Evolutionary conservation across 2,329 filamentous ascomycete species (phyloP).

Genomic region (Fusarium staphyleae): DNA sequence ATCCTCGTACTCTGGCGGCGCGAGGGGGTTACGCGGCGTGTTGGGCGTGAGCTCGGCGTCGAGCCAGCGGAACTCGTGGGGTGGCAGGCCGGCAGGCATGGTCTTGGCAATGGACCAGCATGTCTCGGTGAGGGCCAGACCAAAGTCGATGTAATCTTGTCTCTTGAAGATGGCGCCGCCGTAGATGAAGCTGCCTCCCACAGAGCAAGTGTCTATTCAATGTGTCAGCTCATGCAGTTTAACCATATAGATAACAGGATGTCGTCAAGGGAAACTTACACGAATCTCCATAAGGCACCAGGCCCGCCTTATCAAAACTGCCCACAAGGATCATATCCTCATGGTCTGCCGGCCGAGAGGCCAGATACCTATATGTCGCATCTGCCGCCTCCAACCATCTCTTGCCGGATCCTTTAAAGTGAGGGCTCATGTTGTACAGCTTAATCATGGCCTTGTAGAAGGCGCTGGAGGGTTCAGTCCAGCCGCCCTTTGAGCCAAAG

Average conservation of each 20-base stretch:
- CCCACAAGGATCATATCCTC: conserved; percentile 78
- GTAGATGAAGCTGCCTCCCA: conserved; percentile 85
- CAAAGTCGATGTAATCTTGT: conserved; percentile 75
- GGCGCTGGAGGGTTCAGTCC: conserved; percentile 78
- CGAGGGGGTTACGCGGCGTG: conserved; percentile 49
- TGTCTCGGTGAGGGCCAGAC: conserved; percentile 72
- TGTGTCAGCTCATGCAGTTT: conserved; percentile 39
- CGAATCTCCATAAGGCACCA: conserved; percentile 47
- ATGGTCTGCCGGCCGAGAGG: conserved; percentile 69
- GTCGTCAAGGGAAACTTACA: conserved; percentile 46
- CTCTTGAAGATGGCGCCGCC: conserved; percentile 74
- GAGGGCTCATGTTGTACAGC: conserved; percentile 74
- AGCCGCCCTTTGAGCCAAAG: conserved; percentile 71
- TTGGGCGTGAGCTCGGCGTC: conserved; percentile 48
- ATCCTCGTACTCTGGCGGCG: conserved; percentile 54
- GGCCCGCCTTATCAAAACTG: conserved; percentile 21
- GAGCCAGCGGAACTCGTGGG: conserved; percentile 73
- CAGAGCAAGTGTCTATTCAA: conserved; percentile 74
- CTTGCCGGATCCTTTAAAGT: conserved; percentile 71
- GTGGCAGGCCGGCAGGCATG: conserved; percentile 77
- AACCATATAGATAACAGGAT: not conserved
- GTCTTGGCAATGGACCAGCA: conserved; percentile 77
- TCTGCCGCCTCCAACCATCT: conserved; percentile 79
- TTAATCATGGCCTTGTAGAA: conserved; percentile 94
- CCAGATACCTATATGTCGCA: conserved; percentile 74